phyloP scores from a whole-genome alignment of 2,329 filamentous ascomycete genomes.

The Eutypella sp. region DNA sequence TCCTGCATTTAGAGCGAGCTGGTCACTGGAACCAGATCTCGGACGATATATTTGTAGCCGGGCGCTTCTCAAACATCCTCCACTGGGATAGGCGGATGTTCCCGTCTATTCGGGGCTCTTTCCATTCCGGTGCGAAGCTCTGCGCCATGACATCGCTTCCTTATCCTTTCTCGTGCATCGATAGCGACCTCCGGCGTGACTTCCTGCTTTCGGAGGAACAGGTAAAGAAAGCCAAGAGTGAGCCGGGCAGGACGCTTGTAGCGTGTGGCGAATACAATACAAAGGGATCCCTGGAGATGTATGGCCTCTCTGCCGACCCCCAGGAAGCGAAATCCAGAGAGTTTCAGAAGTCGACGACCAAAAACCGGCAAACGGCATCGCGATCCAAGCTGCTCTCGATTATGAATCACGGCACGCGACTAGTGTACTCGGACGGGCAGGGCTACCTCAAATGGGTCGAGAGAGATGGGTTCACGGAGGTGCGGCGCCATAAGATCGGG shows the following conservation, averaged over 20 bases:
- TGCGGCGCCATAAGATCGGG: conserved; percentile 50
- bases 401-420: conserved; percentile 71
- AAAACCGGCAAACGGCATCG: conserved; percentile 80
- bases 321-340: conserved; percentile 16
- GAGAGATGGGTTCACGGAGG: conserved; percentile 66
- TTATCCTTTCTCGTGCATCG: conserved; percentile 59
- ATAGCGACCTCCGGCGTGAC: conserved; percentile 52
- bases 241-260: conserved; percentile 59
- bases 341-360: conserved; percentile 49
- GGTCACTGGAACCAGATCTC: conserved; percentile 52
- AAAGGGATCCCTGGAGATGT: conserved; percentile 86
- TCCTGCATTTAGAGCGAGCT: conserved; percentile 66
- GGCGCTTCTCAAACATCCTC: conserved; percentile 81
- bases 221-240: conserved; percentile 48
- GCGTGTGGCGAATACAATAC: conserved; percentile 88
- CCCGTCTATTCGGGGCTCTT: conserved; percentile 68
- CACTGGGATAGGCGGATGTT: conserved; percentile 88
- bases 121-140: conserved; percentile 78
- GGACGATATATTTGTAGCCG: conserved; percentile 81
- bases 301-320: conserved; percentile 50
- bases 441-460: conserved; percentile 90
- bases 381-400: conserved; percentile 78
- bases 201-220: conserved; percentile 52
- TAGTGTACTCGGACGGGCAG: conserved; percentile 79
- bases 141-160: conserved; percentile 68